A percentile compares a stretch with the other conserved stretches of the same genome.
phyloP scores from a whole-genome alignment of 164 flowering plant species.

The Stephania cephalantha region DNA sequence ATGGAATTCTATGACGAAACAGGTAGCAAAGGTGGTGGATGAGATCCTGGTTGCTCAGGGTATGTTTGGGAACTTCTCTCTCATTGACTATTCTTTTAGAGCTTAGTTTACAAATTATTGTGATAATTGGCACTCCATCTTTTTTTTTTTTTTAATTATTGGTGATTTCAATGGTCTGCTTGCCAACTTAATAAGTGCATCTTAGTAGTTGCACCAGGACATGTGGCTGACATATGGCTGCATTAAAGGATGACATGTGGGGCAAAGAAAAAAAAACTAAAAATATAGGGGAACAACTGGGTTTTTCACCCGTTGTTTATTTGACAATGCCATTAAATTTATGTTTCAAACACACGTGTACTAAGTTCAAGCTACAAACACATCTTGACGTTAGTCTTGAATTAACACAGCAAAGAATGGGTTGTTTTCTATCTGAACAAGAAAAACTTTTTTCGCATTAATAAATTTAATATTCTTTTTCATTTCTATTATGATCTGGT shows the following conservation, averaged over 20 bases:
- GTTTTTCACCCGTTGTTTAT: no score
- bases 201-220: background rate
- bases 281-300: no score
- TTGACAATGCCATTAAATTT: no score
- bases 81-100: background rate
- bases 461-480: background rate
- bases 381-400: background rate
- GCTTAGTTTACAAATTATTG: no score
- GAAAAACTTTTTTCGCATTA: no score
- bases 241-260: no score
- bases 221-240: background rate
- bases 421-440: background rate
- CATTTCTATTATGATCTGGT: background rate
- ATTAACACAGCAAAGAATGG: background rate
- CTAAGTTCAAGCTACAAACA: background rate
- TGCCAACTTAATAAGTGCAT: no score
- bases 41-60: conserved; percentile 61
- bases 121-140: no score
- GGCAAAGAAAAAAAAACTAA: no score
- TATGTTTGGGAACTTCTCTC: conserved; percentile 21
- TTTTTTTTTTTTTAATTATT: no score
- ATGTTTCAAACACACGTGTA: no score
- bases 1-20: conserved; percentile 19
- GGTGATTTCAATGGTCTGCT: no score
- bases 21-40: conserved; percentile 86